Base-by-base conservation (phyloP, 2,329 filamentous ascomycete species). In the Alternaria triticimaculans region DNA sequence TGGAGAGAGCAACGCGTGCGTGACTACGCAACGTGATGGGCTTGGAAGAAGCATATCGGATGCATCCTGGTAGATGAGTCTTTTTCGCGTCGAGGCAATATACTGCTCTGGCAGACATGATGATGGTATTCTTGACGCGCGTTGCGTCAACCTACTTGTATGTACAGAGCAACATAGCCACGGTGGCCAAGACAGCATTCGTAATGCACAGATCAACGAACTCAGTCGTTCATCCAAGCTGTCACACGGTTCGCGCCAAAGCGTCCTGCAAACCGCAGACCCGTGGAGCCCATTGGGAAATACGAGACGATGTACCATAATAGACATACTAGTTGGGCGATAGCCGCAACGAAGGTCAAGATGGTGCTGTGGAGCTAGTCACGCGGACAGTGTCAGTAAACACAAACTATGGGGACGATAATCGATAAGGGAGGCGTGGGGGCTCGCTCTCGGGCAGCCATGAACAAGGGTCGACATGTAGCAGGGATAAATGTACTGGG, bases 221-320 rank as follows among this genome's bases (percentile, higher is more conserved):
- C 58, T 72, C 58, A 97, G 63, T 92, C 90, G 51, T 88, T 90
- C 88, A 97, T 90, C 96, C 95, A 98, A 57, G 94, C 88, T 6
- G 93, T 88, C 41, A 96, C 92, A 76, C 94, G 88, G 76, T 90
- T 90, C 20, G 91, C 92, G 21, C 95, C 96, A 77, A 97, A 96
- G 4, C 89, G 89, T 46, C 94, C 93, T 62, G 94, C 94, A 70
- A 97, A 88, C 63, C 95, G 90, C 69, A 99, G 83, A 45, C 96
- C 93, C 59, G 90, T 92, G 61, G 92, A 92, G 44, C 96, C 96
- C 94, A 98, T 97, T 25, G 96, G 96, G 76, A 98, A 98, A 81
- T 99, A 99, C 82, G 93, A 97, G 80, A 98, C 90, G 50, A 97
- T 86, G 82, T 98, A 98, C 95, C 95, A 98, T 50, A 93, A 69